Evolutionary conservation across 2,329 filamentous ascomycete genomes (phyloP), one percentile per base, ranked within the genome.

Genomic region (Ceratocystis diversiconidia): DNA sequence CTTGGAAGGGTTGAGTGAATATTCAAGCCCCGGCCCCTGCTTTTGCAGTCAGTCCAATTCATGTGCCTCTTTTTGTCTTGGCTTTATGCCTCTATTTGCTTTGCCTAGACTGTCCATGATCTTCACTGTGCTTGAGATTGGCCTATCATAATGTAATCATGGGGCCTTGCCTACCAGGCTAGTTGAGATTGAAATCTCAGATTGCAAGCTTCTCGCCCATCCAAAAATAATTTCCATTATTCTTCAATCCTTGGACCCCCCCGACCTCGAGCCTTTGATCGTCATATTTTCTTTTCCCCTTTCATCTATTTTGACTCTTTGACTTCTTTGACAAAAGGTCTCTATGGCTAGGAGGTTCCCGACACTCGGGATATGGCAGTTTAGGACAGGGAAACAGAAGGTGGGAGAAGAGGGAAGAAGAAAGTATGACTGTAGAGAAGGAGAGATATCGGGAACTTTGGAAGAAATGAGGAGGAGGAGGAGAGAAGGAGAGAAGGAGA

Each of bases 291-390:
- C 15, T 48, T 17, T 48, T 19, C 22, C n/a, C n/a, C 10, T 55
- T 28, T 28, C 22, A 30, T 8, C 5, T 17, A 17, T 17, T 32
- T 57, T 17, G 50, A 28, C 22, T 57, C 22, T 8, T 22, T 57
- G 52, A 57, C 52, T 57, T 28, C 22, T 17, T 17, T 57, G 52
- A 57, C 52, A 57, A 57, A 57, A 57, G 52, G 28, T 57, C 52
- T 57, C 17, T 32, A 4, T 25, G 25, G 25, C 52, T 17, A 57
- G 25, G 52, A 28, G 25, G 22, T 57, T 57, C 52, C 52, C 25
- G 17, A 57, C 52, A 25, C 25, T 57, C 52, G 52, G 52, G 52
- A 32, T 36, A 57, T 57, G 28, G 25, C 25, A 57, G 32, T 10
- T 36, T 3, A 52, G 48, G 19, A 2, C 48, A 25, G 19, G 15